Conservation (phyloP, 2,329 filamentous ascomycete species). For the Pyrenophora graminea region DNA sequence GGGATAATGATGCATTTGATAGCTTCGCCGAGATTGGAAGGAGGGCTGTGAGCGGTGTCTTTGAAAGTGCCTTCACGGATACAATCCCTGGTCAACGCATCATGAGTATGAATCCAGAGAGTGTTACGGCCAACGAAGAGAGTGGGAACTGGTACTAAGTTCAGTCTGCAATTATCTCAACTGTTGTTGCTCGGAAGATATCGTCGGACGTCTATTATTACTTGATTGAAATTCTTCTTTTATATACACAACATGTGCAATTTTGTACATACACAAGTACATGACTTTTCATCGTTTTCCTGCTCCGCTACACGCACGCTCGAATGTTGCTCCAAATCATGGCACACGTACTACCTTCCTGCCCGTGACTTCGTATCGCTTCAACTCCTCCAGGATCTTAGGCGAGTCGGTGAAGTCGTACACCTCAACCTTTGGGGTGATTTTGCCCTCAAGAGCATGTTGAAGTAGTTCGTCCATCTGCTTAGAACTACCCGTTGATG, state of each 20-base stretch:
- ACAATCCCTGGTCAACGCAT: slow-evolving; percentile 63
- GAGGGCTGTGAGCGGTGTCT: slow-evolving; percentile 62
- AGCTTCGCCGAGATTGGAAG: slow-evolving; percentile 59
- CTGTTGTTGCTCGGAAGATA: too few relatives aligned
- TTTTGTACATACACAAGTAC: not conserved
- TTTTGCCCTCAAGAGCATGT: slow-evolving; percentile 50
- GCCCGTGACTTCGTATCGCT: slow-evolving; percentile 42
- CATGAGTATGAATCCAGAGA: slow-evolving; percentile 62
- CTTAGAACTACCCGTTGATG: slow-evolving; percentile 51
- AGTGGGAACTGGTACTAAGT: slow-evolving; percentile 62
- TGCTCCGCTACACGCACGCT: slow-evolving; percentile 1
- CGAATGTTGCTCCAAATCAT: not conserved
- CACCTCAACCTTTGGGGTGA: slow-evolving; percentile 44
- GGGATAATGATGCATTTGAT: slow-evolving; percentile 52
- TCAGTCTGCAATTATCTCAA: too few relatives aligned
- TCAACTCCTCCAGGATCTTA: slow-evolving; percentile 42
- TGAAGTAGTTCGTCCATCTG: slow-evolving; percentile 54
- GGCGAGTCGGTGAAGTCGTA: slow-evolving; percentile 44
- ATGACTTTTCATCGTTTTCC: not conserved
- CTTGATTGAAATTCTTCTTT: too few relatives aligned
- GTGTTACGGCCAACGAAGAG: slow-evolving; percentile 58
- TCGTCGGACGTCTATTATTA: too few relatives aligned
- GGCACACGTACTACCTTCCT: slow-evolving; percentile 43
- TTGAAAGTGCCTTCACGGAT: slow-evolving; percentile 61
- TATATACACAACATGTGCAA: too few relatives aligned